Conservation (phyloP, 768 basidiomycete genomes). For the Fomitopsis serialis region DNA sequence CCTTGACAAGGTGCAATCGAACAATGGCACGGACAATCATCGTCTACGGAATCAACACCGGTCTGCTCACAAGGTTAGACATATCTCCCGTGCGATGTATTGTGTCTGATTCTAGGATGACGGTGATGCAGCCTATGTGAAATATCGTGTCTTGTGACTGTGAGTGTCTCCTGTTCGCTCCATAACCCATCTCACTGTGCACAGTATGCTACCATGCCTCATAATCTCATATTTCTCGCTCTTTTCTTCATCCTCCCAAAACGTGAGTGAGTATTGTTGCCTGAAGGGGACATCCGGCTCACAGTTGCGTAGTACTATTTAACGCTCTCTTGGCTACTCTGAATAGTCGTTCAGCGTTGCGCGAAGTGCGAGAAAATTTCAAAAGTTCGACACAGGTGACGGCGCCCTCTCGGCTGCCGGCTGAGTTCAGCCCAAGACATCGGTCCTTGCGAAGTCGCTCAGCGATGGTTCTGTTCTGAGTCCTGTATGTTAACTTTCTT, state of each 20-base stretch:
- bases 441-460: not conserved
- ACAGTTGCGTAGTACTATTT: constrained; percentile 8
- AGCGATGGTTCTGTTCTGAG: not conserved
- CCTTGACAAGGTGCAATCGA: not conserved
- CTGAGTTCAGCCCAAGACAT: not conserved
- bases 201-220: constrained; percentile 21
- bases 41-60: constrained; percentile 22
- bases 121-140: constrained; percentile 15
- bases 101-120: not conserved
- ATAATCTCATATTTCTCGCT: constrained; percentile 20
- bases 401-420: not conserved
- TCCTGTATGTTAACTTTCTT: too few relatives aligned
- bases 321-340: constrained; percentile 16
- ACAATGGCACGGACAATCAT: constrained; percentile 17
- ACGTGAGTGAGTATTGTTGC: constrained; percentile 9
- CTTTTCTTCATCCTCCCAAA: constrained; percentile 22
- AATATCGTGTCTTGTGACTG: constrained; percentile 16
- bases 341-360: constrained; percentile 2
- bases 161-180: constrained; percentile 5
- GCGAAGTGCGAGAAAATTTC: not conserved
- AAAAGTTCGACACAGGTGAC: not conserved
- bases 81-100: not conserved
- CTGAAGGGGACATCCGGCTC: not conserved
- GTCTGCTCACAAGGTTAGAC: constrained; percentile 20
- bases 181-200: not conserved